Percentiles rank a stretch among this genome's conserved stretches.
These are phyloP conservation scores for Nicotiana tabacum DNA, from an alignment of 257 asterid genomes.

Conservation along the genomic window DNA sequence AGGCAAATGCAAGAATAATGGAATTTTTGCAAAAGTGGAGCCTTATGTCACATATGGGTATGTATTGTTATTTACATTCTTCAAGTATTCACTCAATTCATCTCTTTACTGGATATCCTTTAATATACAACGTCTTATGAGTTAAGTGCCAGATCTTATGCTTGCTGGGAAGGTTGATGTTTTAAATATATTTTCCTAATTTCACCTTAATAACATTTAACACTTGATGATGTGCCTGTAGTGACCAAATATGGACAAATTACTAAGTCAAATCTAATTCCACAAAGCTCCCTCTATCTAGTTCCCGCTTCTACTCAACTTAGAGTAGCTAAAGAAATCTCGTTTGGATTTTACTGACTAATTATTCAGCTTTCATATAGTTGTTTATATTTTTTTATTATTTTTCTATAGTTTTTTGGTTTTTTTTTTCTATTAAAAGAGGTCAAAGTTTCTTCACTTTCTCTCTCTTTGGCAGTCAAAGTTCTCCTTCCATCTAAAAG, in stretches of 20 bases:
- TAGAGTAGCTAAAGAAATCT: neutral
- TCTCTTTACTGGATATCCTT: neutral
- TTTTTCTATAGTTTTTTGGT: neutral
- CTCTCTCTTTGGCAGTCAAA: neutral
- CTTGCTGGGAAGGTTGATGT: neutral
- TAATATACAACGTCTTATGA: neutral
- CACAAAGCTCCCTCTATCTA: neutral
- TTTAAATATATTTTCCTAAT: neutral
- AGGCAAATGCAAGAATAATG: constrained; percentile 51
- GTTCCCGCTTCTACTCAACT: neutral
- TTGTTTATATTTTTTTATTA: neutral
- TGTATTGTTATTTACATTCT: neutral
- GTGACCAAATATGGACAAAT: neutral
- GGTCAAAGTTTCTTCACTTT: neutral
- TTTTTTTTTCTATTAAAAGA: neutral
- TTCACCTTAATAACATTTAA: neutral
- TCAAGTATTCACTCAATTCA: neutral
- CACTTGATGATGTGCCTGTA: neutral
- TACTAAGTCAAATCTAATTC: neutral
- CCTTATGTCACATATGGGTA: constrained; percentile 89
- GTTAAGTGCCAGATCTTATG: neutral
- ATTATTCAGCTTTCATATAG: neutral
- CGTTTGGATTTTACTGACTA: neutral
- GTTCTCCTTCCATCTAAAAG: neutral
- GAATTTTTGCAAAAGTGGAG: constrained; percentile 67